Percentiles rank a stretch among this genome's conserved stretches.
Evolutionary conservation across 2,329 filamentous ascomycete genomes (phyloP).

Genomic region (Nannizziopsis arthrosporioides): DNA sequence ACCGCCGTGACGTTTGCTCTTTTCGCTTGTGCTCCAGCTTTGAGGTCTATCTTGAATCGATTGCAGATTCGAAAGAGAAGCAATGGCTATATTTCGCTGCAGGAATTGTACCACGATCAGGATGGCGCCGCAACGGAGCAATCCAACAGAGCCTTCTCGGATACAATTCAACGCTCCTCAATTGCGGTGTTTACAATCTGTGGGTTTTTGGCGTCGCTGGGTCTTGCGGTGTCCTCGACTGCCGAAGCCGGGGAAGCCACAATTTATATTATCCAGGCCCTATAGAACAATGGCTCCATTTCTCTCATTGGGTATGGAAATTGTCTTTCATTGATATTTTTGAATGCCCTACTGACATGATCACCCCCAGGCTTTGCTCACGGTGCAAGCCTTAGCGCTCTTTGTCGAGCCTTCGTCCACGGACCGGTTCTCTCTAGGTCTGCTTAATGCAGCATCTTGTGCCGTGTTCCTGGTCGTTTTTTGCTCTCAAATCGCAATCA

Average conservation of each 20-base stretch:
- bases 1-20: slow-evolving; percentile 1
- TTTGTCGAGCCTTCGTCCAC: slow-evolving; percentile 26
- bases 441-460: slow-evolving; percentile 24
- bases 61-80: slow-evolving; percentile 8
- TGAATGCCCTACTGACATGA: background rate
- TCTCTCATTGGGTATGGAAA: slow-evolving; percentile 50
- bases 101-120: slow-evolving; percentile 51
- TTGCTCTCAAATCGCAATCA: slow-evolving; percentile 8
- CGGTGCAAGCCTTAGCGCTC: slow-evolving; percentile 25
- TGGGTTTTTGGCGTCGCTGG: slow-evolving; percentile 47
- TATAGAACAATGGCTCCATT: slow-evolving; percentile 49
- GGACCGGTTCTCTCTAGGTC: slow-evolving; percentile 24
- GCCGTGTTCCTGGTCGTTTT: slow-evolving; percentile 16
- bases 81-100: slow-evolving; percentile 16
- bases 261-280: slow-evolving; percentile 19
- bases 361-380: slow-evolving; percentile 21
- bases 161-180: slow-evolving; percentile 44
- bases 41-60: slow-evolving; percentile 10
- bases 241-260: slow-evolving; percentile 18
- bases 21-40: slow-evolving; percentile 9
- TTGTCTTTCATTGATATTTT: background rate
- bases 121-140: slow-evolving; percentile 59
- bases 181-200: slow-evolving; percentile 44
- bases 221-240: slow-evolving; percentile 44
- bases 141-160: slow-evolving; percentile 51